Evolutionary conservation across 257 asterid species (phyloP).

Genomic region (Salvia rosmarinus): DNA sequence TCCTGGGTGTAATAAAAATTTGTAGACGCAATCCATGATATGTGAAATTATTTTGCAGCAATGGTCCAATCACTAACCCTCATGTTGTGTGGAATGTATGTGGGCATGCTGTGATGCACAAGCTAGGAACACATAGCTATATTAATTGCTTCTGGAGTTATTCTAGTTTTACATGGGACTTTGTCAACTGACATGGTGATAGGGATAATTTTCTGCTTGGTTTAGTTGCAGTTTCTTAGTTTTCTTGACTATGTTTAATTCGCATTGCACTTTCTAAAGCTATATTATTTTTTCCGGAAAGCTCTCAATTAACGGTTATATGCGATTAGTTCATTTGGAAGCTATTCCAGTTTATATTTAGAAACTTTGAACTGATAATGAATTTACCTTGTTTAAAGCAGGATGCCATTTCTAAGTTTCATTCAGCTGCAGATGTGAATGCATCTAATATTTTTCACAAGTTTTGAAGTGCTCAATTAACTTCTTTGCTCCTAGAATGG

Average conservation of each 20-base stretch:
- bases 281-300: not conserved
- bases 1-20: too few species aligned
- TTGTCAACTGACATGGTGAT: too few species aligned
- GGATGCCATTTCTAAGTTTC: conserved; percentile 38
- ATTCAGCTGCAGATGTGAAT: conserved; percentile 8
- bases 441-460: conserved; percentile 23
- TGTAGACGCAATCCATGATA: not conserved
- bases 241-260: too few species aligned
- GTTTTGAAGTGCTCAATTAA: conserved; percentile 34
- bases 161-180: too few species aligned
- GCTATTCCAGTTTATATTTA: not conserved
- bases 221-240: too few species aligned
- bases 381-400: conserved; percentile 35
- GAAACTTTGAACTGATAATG: not conserved
- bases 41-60: not conserved
- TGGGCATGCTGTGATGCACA: not conserved
- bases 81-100: too few species aligned
- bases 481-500: conserved; percentile 43
- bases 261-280: not conserved
- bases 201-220: too few species aligned
- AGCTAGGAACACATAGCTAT: conserved; percentile 5
- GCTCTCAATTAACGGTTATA: not conserved
- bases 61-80: too few species aligned
- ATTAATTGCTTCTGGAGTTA: too few species aligned
- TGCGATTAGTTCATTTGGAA: conserved; percentile 1